These are phyloP conservation scores for Blastosporella zonata DNA, from an alignment of 1,284 basidiomycete species.

Conservation along the genomic window DNA sequence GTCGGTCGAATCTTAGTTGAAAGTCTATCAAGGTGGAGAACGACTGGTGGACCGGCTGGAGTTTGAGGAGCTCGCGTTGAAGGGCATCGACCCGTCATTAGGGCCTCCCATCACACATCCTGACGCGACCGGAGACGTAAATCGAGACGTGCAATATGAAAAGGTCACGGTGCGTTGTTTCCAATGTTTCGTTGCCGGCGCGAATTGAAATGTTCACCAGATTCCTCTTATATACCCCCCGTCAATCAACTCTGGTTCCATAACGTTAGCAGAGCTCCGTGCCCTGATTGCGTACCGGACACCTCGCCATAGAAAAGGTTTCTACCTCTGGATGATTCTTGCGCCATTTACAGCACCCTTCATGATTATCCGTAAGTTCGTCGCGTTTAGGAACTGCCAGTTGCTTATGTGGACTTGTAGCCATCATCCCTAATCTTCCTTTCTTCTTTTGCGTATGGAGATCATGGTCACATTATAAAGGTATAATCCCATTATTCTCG, in stretches of 20 bases:
- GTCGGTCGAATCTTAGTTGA: slow-evolving; percentile 42
- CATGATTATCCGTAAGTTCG: slow-evolving; percentile 63
- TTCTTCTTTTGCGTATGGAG: slow-evolving; percentile 84
- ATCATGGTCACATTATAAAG: slow-evolving; percentile 79
- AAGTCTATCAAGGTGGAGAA: slow-evolving; percentile 60
- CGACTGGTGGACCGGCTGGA: slow-evolving; percentile 66
- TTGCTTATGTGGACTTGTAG: slow-evolving; percentile 33
- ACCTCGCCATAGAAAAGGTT: slow-evolving; percentile 63
- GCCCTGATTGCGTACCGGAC: slow-evolving; percentile 50
- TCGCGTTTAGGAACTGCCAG: background rate
- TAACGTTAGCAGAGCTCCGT: slow-evolving; percentile 53
- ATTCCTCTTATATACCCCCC: slow-evolving; percentile 69
- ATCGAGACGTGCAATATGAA: background rate
- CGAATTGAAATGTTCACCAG: slow-evolving; percentile 40
- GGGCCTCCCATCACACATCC: slow-evolving; percentile 37
- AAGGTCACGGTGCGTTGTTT: slow-evolving; percentile 5
- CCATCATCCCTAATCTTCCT: slow-evolving; percentile 77
- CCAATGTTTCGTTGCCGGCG: background rate
- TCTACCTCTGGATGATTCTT: slow-evolving; percentile 60
- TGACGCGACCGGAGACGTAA: slow-evolving; percentile 8
- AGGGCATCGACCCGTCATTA: slow-evolving; percentile 64
- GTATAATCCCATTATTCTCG: slow-evolving; percentile 32
- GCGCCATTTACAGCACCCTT: slow-evolving; percentile 73
- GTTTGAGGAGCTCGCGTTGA: slow-evolving; percentile 73
- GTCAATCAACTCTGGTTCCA: slow-evolving; percentile 40